These are phyloP conservation scores for Leptosphaerulina australis DNA, from an alignment of 2,329 filamentous ascomycete species.

Conservation along the genomic window DNA sequence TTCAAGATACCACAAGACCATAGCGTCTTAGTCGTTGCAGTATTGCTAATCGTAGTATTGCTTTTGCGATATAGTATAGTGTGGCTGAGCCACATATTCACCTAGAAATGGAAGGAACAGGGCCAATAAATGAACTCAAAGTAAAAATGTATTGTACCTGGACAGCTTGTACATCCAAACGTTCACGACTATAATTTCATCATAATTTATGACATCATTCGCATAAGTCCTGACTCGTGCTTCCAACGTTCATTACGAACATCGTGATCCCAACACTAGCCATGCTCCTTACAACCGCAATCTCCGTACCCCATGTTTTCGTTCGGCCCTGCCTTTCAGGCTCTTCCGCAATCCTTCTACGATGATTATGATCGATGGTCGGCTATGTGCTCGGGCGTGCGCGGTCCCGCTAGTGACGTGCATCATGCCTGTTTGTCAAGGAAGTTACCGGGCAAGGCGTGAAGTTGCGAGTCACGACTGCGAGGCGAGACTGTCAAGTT, in stretches of 20 bases:
- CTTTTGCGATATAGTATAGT: slow-evolving; percentile 3
- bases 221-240: slow-evolving; percentile 5
- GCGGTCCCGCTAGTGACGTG: slow-evolving; percentile 6
- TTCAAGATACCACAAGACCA: slow-evolving; percentile 18
- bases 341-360: slow-evolving; percentile 10
- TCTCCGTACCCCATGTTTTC: slow-evolving; percentile 20
- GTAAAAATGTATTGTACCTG: background rate
- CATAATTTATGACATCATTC: slow-evolving; percentile 17
- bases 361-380: background rate
- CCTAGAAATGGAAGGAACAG: slow-evolving; percentile 13
- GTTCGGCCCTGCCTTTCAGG: slow-evolving; percentile 10
- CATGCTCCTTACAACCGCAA: slow-evolving; percentile 10
- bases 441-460: slow-evolving; percentile 1
- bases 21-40: slow-evolving; percentile 6
- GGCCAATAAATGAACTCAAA: background rate
- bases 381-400: background rate
- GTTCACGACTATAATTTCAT: too few species aligned
- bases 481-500: background rate
- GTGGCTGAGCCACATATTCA: slow-evolving; percentile 16
- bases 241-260: slow-evolving; percentile 2
- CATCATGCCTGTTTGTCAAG: slow-evolving; percentile 9
- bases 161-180: background rate
- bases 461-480: too few species aligned
- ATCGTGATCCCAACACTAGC: slow-evolving; percentile 8
- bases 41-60: slow-evolving; percentile 12